Base-by-base conservation (phyloP, 75 land plant species). In the Azolla pinnata region DNA sequence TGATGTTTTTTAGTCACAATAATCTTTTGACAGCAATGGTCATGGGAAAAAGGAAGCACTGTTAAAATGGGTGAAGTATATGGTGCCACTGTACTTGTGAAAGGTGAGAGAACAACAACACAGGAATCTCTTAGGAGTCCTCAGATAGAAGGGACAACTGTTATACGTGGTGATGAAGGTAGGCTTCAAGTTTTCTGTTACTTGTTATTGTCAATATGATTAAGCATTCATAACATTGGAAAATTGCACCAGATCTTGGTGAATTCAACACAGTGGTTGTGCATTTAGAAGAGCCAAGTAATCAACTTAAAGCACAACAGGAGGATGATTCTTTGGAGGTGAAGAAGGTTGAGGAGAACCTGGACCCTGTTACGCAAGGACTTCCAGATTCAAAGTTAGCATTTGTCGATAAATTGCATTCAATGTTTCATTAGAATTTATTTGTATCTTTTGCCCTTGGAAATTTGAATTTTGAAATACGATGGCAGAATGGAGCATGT, bases 71-170 rank as follows among this genome's bases (percentile, higher is more conserved):
- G 68, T 66, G 83, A 75, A 33, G 60, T 46, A 24, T 60, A 77
- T 59, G 76, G 59, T 61, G 80, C 68, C 23, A 83, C 95, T 19
- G 68, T 85, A 57, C 86, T 75, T 29, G 74, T 84, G 54, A 81
- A 57, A 57, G 79, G 78, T 60, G 67, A 66, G 0, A 69, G 58
- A 33, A 42, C 18, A 68, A 67, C 54, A 20, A 31, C 47, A 69
- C 66, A 44, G 8, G 74, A 52, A 27, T 52, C 54, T 2, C 27
- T 27, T 52, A 27, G 29, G 12, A 21, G 29, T 26, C 1, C 24
- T 23, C 29, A 52, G 25, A 23, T 3, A 52, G 29, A 23, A 19
- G 2, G 2, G 24, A 1, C 25, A 23, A 52, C 26, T 47, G 3
- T 47, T 9, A 20, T 38, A 18, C 21, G 23, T 2, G 21, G 17